phyloP scores from a whole-genome alignment of 352 stramenopile genomes.

The Phytopythium vexans region DNA sequence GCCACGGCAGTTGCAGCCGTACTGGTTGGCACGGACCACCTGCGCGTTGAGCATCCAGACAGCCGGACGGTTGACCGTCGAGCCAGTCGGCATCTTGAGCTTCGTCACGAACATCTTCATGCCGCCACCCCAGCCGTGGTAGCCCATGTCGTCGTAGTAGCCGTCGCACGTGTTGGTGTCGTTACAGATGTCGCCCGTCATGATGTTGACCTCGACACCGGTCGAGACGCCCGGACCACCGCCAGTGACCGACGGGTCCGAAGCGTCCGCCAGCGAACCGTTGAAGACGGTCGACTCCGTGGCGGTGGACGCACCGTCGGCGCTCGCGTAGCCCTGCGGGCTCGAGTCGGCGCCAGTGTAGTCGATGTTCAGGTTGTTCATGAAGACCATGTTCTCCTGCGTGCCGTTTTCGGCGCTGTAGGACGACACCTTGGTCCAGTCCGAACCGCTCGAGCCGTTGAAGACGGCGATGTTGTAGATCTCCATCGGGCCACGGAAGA shows the following conservation, averaged over 20 bases:
- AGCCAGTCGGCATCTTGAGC: conserved; percentile 49
- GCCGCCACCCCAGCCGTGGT: conserved; percentile 63
- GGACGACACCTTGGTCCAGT: conserved; percentile 42
- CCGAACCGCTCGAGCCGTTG: conserved; percentile 15
- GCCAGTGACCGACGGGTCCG: conserved; percentile 25
- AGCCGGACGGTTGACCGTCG: conserved; percentile 43
- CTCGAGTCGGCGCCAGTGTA: conserved; percentile 33
- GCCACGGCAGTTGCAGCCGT: conserved; percentile 73
- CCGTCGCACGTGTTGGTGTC: conserved; percentile 46
- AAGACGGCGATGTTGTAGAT: conserved; percentile 61
- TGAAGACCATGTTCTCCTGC: conserved; percentile 45
- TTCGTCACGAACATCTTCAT: conserved; percentile 79
- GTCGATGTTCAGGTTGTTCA: conserved; percentile 57
- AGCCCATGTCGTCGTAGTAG: conserved; percentile 59
- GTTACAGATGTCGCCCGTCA: conserved; percentile 49
- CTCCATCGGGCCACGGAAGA: conserved; percentile 50
- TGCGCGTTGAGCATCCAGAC: conserved; percentile 81
- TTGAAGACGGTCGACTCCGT: conserved; percentile 23
- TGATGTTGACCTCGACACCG: conserved; percentile 72
- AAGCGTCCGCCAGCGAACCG: conserved; percentile 45
- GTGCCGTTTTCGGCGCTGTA: conserved; percentile 25
- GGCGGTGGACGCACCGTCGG: conserved; percentile 22
- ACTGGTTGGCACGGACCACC: conserved; percentile 62
- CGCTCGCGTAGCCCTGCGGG: conserved; percentile 35
- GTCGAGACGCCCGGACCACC: conserved; percentile 54